Percentiles rank a stretch among this genome's conserved stretches.
Conservation (phyloP, 441 rosid species). For the Omphalea diandra region DNA sequence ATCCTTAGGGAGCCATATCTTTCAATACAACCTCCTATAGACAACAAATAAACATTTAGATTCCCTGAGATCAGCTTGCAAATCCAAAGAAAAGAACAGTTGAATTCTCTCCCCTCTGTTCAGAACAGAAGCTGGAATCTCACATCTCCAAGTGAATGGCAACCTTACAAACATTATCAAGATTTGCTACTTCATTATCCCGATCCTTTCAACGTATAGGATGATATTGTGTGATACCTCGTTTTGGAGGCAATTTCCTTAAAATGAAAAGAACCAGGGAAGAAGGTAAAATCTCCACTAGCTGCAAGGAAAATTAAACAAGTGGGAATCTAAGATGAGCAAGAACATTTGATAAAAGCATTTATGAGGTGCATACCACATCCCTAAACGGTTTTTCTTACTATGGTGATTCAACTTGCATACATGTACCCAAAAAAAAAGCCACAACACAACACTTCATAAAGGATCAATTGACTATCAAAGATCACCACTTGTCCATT, state of each 20-base stretch:
- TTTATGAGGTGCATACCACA: not conserved
- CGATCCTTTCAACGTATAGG: slow-evolving; percentile 52
- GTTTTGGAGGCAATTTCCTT: slow-evolving; percentile 88
- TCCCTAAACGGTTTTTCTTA: too few relatives aligned
- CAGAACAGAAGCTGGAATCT: not conserved
- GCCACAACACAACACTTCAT: not conserved
- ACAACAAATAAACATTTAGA: slow-evolving; percentile 17
- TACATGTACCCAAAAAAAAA: not conserved
- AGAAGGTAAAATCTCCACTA: slow-evolving; percentile 88
- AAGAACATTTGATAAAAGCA: not conserved
- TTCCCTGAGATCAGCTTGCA: slow-evolving; percentile 17
- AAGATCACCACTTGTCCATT: not conserved
- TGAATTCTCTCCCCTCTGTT: not conserved
- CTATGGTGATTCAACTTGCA: too few relatives aligned
- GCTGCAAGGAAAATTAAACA: slow-evolving; percentile 39
- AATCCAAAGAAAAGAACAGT: slow-evolving; percentile 1
- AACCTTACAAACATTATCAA: slow-evolving; percentile 13
- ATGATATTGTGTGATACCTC: slow-evolving; percentile 78
- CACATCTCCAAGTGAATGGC: not conserved
- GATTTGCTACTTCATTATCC: not conserved
- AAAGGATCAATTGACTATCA: not conserved
- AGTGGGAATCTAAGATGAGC: not conserved
- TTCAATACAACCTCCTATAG: slow-evolving; percentile 15
- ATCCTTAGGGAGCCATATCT: slow-evolving; percentile 13
- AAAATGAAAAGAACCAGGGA: slow-evolving; percentile 77